phyloP scores from a whole-genome alignment of 345 rosid species.

The thale cress (Arabidopsis thaliana) region TAIR10.1 NC_003070.9:2350501-2351000 shows the following conservation, averaged over 20 bases:
- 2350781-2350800: constrained; percentile 84
- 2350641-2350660: constrained; percentile 81
- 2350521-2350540: constrained; percentile 78
- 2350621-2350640: constrained; percentile 42
- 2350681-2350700: constrained; percentile 50
- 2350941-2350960: constrained; percentile 10
- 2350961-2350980: constrained; percentile 74
- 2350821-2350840: constrained; percentile 91
- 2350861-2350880: constrained; percentile 93
- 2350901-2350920: neutral
- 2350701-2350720: neutral
- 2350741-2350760: constrained; percentile 15
- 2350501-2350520: constrained; percentile 76
- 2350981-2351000: constrained; percentile 86
- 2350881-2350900: constrained; percentile 59
- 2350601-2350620: constrained; percentile 48
- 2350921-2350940: neutral
- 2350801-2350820: constrained; percentile 70
- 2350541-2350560: constrained; percentile 72
- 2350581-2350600: constrained; percentile 70
- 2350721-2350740: neutral
- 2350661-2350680: constrained; percentile 83
- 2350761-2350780: constrained; percentile 73
- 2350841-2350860: constrained; percentile 96
- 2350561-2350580: constrained; percentile 87